Evolutionary conservation across 2,329 filamentous ascomycete species (phyloP), one percentile per base, ranked within the genome.

Genomic region (Pseudocercospora macadamiae): DNA sequence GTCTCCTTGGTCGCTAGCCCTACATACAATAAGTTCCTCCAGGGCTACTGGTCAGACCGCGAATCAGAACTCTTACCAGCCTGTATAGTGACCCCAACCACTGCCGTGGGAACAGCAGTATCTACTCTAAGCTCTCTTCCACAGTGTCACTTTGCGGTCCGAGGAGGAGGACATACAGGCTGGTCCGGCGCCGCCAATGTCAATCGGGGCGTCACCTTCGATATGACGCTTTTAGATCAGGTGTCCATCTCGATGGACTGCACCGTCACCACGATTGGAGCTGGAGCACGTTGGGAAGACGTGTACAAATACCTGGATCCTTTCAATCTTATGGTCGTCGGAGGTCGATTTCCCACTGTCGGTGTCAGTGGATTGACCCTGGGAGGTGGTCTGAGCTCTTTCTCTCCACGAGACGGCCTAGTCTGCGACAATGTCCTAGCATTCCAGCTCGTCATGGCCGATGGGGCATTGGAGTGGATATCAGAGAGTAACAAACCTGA

Each of bases 331-430:
- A 21, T 54, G 1, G 62, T 64, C 14, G 45, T 56, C 14, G 68
- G 68, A 21, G 66, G 66, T 7, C 57, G 65, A 18, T 55, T 58
- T 9, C 55, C 55, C 6, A 30, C 37, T n/a, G 64, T 71, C 21
- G 70, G 70, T 18, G 69, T 70, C 23, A 66, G 64, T 3, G 70
- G 70, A 32, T 48, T 70, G 7, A 64, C 56, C 7, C 59, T 68
- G 8, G 68, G 70, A 21, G 70, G 70, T n/a, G 70, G 70, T 16
- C 63, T 70, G 21, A 66, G 63, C 4, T 71, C 66, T 60, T 70
- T 67, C 45, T 66, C 67, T 2, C 54, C 59, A 2, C 36, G 64
- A 19, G 51, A 64, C 25, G 70, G 70, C 16, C 70, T 65, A 47
- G 66, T 62, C 12, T 69, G 68, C 39, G 69, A 72, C 51, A 66